phyloP scores from a whole-genome alignment of 2,329 filamentous ascomycete genomes.

The Aspergillus fischeri region DNA sequence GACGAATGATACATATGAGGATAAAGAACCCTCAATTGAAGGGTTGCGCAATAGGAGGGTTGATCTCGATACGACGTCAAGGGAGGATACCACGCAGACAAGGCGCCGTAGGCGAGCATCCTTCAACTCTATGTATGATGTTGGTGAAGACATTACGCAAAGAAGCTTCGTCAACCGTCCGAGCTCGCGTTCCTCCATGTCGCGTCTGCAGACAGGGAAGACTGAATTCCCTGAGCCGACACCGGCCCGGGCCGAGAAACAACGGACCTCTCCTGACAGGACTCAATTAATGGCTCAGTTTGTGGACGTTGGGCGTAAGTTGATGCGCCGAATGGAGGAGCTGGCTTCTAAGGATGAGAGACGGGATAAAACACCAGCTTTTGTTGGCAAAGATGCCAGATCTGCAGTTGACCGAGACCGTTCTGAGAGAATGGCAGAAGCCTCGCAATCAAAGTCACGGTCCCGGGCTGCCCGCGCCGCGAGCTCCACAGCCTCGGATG shows the following conservation, averaged over 20 bases:
- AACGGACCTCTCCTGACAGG: conserved; percentile 26
- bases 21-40: conserved; percentile 20
- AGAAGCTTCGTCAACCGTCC: conserved; percentile 33
- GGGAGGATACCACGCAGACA: conserved; percentile 27
- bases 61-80: conserved; percentile 15
- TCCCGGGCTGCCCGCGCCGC: conserved; percentile 13
- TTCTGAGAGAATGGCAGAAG: conserved; percentile 24
- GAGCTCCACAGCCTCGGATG: conserved; percentile 21
- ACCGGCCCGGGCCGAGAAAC: conserved; percentile 11
- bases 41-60: conserved; percentile 16
- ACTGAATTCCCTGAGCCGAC: conserved; percentile 28
- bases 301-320: conserved; percentile 34
- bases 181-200: conserved; percentile 43
- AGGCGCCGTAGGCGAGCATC: conserved; percentile 48
- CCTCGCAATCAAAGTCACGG: conserved; percentile 14
- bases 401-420: conserved; percentile 28
- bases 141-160: conserved; percentile 50
- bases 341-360: conserved; percentile 16
- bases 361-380: conserved; percentile 11
- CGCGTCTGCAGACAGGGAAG: conserved; percentile 37
- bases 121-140: conserved; percentile 51
- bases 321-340: conserved; percentile 31
- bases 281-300: conserved; percentile 38
- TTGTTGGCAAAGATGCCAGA: conserved; percentile 25
- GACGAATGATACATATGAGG: conserved; percentile 26